Evolutionary conservation across 768 basidiomycete species (phyloP).

Genomic region (Mycena olivaceomarginata): DNA sequence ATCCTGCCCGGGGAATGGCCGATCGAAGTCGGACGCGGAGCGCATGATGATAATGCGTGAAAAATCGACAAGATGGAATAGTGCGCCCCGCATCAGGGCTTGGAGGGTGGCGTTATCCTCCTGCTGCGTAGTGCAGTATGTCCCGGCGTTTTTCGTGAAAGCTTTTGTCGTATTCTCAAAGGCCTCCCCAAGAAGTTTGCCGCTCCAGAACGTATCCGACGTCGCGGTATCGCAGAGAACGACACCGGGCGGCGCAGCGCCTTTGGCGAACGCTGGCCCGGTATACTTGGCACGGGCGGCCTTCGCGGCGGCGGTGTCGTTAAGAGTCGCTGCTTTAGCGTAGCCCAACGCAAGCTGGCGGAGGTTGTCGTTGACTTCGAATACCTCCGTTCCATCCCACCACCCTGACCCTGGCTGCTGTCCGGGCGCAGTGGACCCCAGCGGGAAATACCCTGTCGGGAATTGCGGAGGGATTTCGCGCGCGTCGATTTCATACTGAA

Average conservation of each 20-base stretch:
- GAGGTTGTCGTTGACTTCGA: conserved; percentile 65
- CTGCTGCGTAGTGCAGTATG: conserved; percentile 59
- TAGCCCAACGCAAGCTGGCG: conserved; percentile 53
- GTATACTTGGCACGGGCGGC: conserved; percentile 57
- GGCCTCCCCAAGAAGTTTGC: conserved; percentile 56
- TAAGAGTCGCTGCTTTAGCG: conserved; percentile 54
- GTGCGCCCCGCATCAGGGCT: conserved; percentile 58
- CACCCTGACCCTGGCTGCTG: conserved; percentile 44
- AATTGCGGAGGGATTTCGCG: conserved; percentile 59
- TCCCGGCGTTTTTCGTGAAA: conserved; percentile 55
- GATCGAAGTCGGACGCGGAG: conserved; percentile 59
- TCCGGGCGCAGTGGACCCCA: conserved; percentile 52
- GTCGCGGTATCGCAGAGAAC: conserved; percentile 61
- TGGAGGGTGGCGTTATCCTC: conserved; percentile 65
- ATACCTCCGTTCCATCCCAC: conserved; percentile 67
- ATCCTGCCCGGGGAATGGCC: conserved; percentile 45
- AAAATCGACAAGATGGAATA: conserved; percentile 54
- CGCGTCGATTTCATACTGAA: conserved; percentile 64
- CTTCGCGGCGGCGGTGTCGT: conserved; percentile 54
- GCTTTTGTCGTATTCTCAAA: conserved; percentile 61
- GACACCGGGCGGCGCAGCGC: conserved; percentile 55
- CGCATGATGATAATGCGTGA: conserved; percentile 60
- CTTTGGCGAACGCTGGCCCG: conserved; percentile 51
- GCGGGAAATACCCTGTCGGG: conserved; percentile 59
- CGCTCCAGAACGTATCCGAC: conserved; percentile 60